A percentile compares a stretch with the other conserved stretches of the same genome.
Conservation (phyloP, 306 rosid genomes). For the Hylodesmum podocarpum region DNA sequence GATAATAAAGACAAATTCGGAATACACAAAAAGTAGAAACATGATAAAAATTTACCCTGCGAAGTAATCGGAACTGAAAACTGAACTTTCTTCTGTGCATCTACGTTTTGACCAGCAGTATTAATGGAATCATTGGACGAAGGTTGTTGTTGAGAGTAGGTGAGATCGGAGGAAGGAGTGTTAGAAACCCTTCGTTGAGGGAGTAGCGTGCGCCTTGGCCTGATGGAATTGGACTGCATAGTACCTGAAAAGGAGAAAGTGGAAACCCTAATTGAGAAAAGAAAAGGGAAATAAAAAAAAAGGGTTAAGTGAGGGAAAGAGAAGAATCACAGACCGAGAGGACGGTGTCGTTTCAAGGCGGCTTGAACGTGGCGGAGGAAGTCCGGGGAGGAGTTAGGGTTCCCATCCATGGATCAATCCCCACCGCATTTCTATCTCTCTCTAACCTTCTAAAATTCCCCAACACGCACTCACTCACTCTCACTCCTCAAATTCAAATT, state of each 20-base stretch:
- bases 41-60: conserved; percentile 45
- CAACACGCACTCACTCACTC: background rate
- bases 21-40: background rate
- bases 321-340: conserved; percentile 20
- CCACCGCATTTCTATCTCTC: conserved; percentile 43
- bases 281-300: background rate
- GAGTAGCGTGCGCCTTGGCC: conserved; percentile 63
- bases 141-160: conserved; percentile 18
- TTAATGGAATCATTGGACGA: background rate
- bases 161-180: background rate
- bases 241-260: conserved; percentile 39
- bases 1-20: background rate
- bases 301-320: background rate
- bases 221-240: conserved; percentile 49
- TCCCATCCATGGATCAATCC: conserved; percentile 80
- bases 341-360: conserved; percentile 52
- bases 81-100: conserved; percentile 57
- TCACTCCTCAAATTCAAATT: background rate
- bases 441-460: background rate
- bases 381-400: conserved; percentile 73
- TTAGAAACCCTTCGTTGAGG: conserved; percentile 39
- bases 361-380: conserved; percentile 52
- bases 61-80: conserved; percentile 42
- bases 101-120: conserved; percentile 40
- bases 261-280: background rate